A percentile compares a stretch with the other conserved stretches of the same genome.
Evolutionary conservation across 1,284 basidiomycete genomes (phyloP).

Genomic region (Austroboletus rostrupii): DNA sequence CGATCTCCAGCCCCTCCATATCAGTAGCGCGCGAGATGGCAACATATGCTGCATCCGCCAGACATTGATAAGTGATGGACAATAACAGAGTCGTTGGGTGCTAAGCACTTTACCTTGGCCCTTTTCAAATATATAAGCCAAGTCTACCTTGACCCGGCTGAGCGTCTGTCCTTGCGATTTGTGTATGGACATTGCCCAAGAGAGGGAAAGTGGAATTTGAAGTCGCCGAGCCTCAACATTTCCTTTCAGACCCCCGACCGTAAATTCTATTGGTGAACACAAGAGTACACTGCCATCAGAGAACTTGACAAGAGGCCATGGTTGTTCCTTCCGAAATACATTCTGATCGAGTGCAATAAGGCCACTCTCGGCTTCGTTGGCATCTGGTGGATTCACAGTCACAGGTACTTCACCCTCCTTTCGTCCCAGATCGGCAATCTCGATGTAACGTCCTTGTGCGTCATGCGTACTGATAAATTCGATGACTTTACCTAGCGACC

Average conservation of each 20-base stretch:
- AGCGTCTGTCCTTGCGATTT: slow-evolving; percentile 86
- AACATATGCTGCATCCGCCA: slow-evolving; percentile 72
- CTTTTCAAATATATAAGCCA: slow-evolving; percentile 73
- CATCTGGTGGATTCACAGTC: slow-evolving; percentile 10
- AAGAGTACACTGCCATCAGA: slow-evolving; percentile 39
- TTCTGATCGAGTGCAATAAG: slow-evolving; percentile 21
- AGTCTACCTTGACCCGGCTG: slow-evolving; percentile 69
- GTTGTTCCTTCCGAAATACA: slow-evolving; percentile 25
- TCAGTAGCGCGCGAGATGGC: slow-evolving; percentile 89
- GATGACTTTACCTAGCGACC: slow-evolving; percentile 78
- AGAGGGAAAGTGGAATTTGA: slow-evolving; percentile 72
- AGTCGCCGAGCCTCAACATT: slow-evolving; percentile 46
- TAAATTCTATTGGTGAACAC: slow-evolving; percentile 51
- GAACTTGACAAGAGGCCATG: slow-evolving; percentile 58
- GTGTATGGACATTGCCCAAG: slow-evolving; percentile 83
- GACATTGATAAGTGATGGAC: not conserved
- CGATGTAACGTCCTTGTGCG: slow-evolving; percentile 38
- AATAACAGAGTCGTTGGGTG: not conserved
- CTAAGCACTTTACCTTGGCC: slow-evolving; percentile 53
- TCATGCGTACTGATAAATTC: slow-evolving; percentile 54
- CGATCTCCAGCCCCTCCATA: slow-evolving; percentile 82
- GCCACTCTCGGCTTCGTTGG: slow-evolving; percentile 7
- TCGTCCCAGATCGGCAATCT: slow-evolving; percentile 31
- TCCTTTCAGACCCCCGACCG: slow-evolving; percentile 48
- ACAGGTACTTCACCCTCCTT: slow-evolving; percentile 6